phyloP scores from a whole-genome alignment of 352 stramenopile genomes.

The Phytopythium oedochilum region DNA sequence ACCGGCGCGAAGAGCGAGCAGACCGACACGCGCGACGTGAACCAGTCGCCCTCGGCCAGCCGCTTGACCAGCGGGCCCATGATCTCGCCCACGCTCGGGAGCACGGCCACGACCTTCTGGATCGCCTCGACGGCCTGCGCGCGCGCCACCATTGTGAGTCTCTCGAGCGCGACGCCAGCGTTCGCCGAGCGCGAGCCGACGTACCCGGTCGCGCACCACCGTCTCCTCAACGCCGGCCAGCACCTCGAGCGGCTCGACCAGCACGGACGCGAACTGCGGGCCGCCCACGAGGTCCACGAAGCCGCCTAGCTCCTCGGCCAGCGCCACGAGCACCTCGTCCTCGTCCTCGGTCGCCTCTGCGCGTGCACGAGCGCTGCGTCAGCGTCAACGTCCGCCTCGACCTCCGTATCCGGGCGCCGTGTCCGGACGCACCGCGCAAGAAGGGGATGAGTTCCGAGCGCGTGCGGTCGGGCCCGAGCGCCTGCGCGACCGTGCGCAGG shows the following conservation, averaged over 20 bases:
- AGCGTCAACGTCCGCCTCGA: constrained; percentile 1
- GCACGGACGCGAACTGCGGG: constrained; percentile 46
- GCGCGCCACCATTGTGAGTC: not conserved
- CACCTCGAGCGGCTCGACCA: constrained; percentile 89
- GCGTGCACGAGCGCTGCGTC: constrained; percentile 6
- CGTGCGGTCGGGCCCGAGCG: constrained; percentile 82
- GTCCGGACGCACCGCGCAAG: constrained; percentile 43
- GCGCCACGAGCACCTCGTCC: constrained; percentile 91
- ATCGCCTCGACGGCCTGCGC: constrained; percentile 59
- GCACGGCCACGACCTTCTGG: constrained; percentile 63
- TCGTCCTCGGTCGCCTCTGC: constrained; percentile 88
- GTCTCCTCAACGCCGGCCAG: constrained; percentile 92
- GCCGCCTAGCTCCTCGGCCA: constrained; percentile 87
- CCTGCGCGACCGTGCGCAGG: constrained; percentile 88
- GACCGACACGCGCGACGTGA: constrained; percentile 86
- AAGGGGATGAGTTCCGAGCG: constrained; percentile 87
- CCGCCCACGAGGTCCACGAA: constrained; percentile 90
- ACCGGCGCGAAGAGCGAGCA: constrained; percentile 76
- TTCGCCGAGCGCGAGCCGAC: not conserved
- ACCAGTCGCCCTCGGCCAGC: constrained; percentile 83
- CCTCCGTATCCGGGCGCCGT: not conserved
- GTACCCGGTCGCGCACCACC: constrained; percentile 84
- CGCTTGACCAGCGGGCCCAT: constrained; percentile 78
- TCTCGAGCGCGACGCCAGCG: not conserved
- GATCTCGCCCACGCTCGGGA: constrained; percentile 56